Evolutionary conservation across 2,329 filamentous ascomycete species (phyloP), one percentile per base, ranked within the genome.

Genomic region (Fusarium humuli): DNA sequence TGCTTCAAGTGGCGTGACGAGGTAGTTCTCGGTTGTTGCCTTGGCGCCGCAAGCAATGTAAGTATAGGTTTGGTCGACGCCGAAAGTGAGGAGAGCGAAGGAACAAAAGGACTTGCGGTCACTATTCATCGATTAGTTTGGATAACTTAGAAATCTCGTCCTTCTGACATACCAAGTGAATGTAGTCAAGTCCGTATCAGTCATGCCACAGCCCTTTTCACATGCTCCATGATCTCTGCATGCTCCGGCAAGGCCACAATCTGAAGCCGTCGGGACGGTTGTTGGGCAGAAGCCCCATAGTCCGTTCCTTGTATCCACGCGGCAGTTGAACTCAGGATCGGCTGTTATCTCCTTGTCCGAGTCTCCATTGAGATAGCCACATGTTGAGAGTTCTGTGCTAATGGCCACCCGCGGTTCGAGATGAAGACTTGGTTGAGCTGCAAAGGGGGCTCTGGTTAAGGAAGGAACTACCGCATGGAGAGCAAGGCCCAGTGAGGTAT

Each of bases 201-300:
- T 72, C 30, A 71, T 70, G 0, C 79, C 80, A 48, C 81, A 83
- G 8, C 78, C 79, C 13, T 57, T 58, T 1, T 71, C 74, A 34
- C 81, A 83, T 2, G 60, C 34, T 27, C 73, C 57, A 2, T 49
- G 57, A 55, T 83, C 82, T 11, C 78, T 41, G 47, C 82, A 83
- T 13, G 70, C 74, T 3, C 77, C 80, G 0, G 78, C 79, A 14
- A 83, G 55, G 2, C 80, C 79, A 37, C 81, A 83, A 57, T 83
- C 80, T 1, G 71, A 75, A 4, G 79, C 81, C 1, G 70, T 49
- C 5, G 78, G 64, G 5, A 82, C 78, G 0, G 75, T 79, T 1
- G 76, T 79, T 2, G 79, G 78, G 49, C 80, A 83, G 71, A 82
- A 80, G 0, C 81, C 81, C 80, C 80, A 83, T 6, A 83, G 69